Percentiles rank a stretch among this genome's conserved stretches.
phyloP scores from a whole-genome alignment of 1,284 basidiomycete species.

The Flammula alnicola region DNA sequence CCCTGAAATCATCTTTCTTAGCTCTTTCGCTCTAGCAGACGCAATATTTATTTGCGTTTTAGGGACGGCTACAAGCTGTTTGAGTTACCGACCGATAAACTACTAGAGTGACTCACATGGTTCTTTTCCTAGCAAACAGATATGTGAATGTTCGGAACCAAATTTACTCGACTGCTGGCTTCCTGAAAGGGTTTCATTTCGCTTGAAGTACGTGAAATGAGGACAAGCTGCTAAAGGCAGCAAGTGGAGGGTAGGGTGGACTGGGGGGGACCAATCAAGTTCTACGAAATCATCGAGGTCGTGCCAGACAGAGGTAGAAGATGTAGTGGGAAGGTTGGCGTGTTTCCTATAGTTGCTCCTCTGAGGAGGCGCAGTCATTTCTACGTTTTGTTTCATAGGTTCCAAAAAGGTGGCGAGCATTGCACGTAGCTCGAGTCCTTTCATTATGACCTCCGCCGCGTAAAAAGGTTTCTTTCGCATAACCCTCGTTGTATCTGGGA shows the following conservation, averaged over 20 bases:
- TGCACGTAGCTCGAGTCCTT: constrained; percentile 79
- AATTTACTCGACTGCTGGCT: constrained; percentile 74
- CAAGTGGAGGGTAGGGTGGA: constrained; percentile 68
- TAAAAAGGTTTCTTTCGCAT: constrained; percentile 88
- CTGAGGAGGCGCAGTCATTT: constrained; percentile 47
- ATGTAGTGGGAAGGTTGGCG: constrained; percentile 44
- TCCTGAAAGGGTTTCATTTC: constrained; percentile 48
- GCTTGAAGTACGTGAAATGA: constrained; percentile 83
- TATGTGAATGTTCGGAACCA: constrained; percentile 85
- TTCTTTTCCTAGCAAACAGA: constrained; percentile 81
- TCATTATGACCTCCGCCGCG: constrained; percentile 87
- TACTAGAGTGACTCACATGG: constrained; percentile 55
- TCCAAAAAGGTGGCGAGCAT: constrained; percentile 82
- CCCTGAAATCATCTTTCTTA: constrained; percentile 42
- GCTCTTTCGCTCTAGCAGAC: constrained; percentile 54
- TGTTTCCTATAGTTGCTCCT: constrained; percentile 54
- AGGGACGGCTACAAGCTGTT: constrained; percentile 54
- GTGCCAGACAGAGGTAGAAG: constrained; percentile 65
- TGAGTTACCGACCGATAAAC: constrained; percentile 7
- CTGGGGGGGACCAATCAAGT: constrained; percentile 66
- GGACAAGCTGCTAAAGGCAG: constrained; percentile 81
- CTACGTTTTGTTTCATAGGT: constrained; percentile 62
- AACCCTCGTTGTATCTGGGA: constrained; percentile 55
- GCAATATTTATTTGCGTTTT: constrained; percentile 75
- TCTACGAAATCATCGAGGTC: constrained; percentile 88